phyloP scores from a whole-genome alignment of 2,329 filamentous ascomycete species.

The Fusarium incarnatum region DNA sequence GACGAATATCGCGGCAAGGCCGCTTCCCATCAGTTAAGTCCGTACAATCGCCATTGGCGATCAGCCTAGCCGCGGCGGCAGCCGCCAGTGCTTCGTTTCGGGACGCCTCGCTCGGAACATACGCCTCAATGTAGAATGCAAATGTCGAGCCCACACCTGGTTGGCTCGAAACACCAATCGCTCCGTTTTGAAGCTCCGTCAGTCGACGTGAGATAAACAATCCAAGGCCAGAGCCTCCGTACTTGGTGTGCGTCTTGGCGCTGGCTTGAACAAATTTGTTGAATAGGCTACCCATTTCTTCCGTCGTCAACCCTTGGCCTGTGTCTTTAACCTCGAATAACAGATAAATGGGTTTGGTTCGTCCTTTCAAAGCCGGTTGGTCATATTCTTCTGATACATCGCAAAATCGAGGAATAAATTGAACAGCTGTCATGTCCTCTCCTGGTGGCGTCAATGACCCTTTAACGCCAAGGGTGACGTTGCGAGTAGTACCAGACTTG shows the following conservation, averaged over 20 bases:
- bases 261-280: slow-evolving; percentile 83
- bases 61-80: slow-evolving; percentile 50
- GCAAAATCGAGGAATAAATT: slow-evolving; percentile 70
- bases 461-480: slow-evolving; percentile 63
- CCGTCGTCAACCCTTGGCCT: slow-evolving; percentile 76
- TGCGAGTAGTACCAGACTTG: slow-evolving; percentile 68
- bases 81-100: slow-evolving; percentile 56
- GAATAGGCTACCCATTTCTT: slow-evolving; percentile 80
- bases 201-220: slow-evolving; percentile 83
- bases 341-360: slow-evolving; percentile 68
- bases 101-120: slow-evolving; percentile 55
- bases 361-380: slow-evolving; percentile 48
- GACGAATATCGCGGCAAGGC: slow-evolving; percentile 36
- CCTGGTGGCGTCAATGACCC: slow-evolving; percentile 56
- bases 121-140: slow-evolving; percentile 77
- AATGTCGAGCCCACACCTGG: slow-evolving; percentile 79
- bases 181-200: slow-evolving; percentile 83
- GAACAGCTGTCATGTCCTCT: slow-evolving; percentile 60
- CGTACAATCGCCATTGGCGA: slow-evolving; percentile 42
- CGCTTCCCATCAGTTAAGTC: slow-evolving; percentile 36
- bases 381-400: slow-evolving; percentile 56
- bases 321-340: slow-evolving; percentile 82
- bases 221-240: slow-evolving; percentile 82
- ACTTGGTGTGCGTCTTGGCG: slow-evolving; percentile 79
- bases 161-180: slow-evolving; percentile 79